Evolutionary conservation across 805 yeast species (phyloP), one percentile per base, ranked within the genome.

Genomic region (Spathaspora passalidarum): DNA sequence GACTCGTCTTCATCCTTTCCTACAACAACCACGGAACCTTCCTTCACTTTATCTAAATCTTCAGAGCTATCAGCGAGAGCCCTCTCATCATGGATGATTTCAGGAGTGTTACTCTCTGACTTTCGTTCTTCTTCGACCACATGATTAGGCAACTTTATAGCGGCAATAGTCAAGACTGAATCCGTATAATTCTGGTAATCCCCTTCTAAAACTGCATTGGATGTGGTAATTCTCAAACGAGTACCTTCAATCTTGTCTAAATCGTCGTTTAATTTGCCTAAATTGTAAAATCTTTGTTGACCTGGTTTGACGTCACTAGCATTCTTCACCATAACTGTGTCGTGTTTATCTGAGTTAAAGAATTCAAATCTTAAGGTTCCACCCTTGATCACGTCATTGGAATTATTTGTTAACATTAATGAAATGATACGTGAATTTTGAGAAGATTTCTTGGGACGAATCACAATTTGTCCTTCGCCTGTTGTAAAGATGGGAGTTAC

Each of bases 361-460:
- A 65, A 64, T 43, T 59, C 65, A 48, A 66, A 65, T 11, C 49
- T 56, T 22, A 66, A 55, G 25, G 57, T 58, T 2, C 69, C 68
- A 13, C 68, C 65, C 18, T 51, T 47, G 39, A 66, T 63, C 6
- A 40, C 25, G 34, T 46, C 51, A 4, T 44, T 29, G 4, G 68
- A 56, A 19, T 50, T 49, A 45, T 66, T 66, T 14, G 47, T 47
- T 49, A 66, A 56, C 41, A 50, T 53, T 32, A 66, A 41, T 2
- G 63, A 58, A 29, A 61, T 53, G 8, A 60, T 49, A 25, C 51
- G 53, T 2, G 61, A 52, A 21, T 56, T 49, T 19, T 48, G 49
- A 5, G 53, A 51, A 23, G 45, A 45, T 20, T 52, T 52, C 43
- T 59, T 61, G 6, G 56, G 49, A 11, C 44, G 44, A n/a, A 59